Evolutionary conservation across 1,139 yeast genomes (phyloP).

Genomic region (Kazachstania sp.): DNA sequence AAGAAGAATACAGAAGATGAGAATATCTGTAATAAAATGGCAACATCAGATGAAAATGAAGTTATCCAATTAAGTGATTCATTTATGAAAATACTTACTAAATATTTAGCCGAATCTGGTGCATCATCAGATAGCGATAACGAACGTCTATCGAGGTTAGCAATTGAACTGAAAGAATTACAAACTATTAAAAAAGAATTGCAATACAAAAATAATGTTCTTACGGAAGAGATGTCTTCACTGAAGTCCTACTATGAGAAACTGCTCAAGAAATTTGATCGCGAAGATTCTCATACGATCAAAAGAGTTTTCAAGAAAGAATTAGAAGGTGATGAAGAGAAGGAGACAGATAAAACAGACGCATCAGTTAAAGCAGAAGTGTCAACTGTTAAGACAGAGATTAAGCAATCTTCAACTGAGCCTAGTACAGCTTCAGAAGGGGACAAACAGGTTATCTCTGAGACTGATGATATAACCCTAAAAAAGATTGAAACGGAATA

Average conservation of each 20-base stretch:
- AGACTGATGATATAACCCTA: slow-evolving; percentile 1
- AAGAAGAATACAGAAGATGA: slow-evolving; percentile 13
- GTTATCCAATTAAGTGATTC: slow-evolving; percentile 19
- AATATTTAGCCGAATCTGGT: slow-evolving; percentile 8
- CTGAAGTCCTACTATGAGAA: slow-evolving; percentile 22
- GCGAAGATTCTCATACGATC: slow-evolving; percentile 28
- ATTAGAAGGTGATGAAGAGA: slow-evolving; percentile 25
- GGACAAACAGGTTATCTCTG: slow-evolving; percentile 1
- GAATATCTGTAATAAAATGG: slow-evolving; percentile 16
- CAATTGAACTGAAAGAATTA: slow-evolving; percentile 14
- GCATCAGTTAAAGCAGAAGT: neutral
- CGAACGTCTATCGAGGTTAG: slow-evolving; percentile 11
- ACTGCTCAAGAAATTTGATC: slow-evolving; percentile 24
- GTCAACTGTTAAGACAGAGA: neutral
- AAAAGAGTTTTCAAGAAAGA: slow-evolving; percentile 29
- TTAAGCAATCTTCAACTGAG: neutral
- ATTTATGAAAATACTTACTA: slow-evolving; percentile 18
- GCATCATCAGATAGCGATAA: neutral
- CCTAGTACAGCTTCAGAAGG: neutral
- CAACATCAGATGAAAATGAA: slow-evolving; percentile 20
- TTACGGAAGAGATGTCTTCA: slow-evolving; percentile 18
- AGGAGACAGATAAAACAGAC: slow-evolving; percentile 21
- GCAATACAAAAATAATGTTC: slow-evolving; percentile 15
- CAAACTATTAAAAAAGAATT: slow-evolving; percentile 17
- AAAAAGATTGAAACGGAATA: slow-evolving; percentile 9